These are phyloP conservation scores for Cydonia oblonga DNA, from an alignment of 331 rosid species.

Conservation along the genomic window DNA sequence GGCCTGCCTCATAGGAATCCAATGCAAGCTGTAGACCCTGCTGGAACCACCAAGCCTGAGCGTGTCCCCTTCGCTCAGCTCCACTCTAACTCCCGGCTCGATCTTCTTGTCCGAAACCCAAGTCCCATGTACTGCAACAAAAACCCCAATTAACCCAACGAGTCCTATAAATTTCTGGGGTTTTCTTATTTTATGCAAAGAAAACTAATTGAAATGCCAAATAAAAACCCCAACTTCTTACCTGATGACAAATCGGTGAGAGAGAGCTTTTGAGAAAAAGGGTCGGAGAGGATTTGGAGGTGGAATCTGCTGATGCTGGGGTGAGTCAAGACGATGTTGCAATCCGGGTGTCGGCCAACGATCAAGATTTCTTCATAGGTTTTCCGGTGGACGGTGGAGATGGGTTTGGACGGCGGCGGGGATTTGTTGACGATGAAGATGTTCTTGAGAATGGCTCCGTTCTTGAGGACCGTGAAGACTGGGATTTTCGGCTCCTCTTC, in stretches of 20 bases:
- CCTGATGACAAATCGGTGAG: conserved; percentile 65
- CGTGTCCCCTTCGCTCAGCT: conserved; percentile 56
- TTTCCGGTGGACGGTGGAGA: neutral
- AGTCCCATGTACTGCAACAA: conserved; percentile 62
- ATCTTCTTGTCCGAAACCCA: conserved; percentile 62
- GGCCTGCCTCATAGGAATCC: conserved; percentile 50
- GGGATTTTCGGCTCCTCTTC: conserved; percentile 34
- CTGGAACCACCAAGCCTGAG: conserved; percentile 61
- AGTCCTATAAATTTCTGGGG: neutral
- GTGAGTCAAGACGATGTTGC: conserved; percentile 57
- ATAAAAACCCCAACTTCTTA: neutral
- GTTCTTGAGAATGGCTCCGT: conserved; percentile 65
- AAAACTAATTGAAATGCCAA: neutral
- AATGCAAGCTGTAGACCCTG: conserved; percentile 55
- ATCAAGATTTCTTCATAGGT: conserved; percentile 31
- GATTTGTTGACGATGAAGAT: conserved; percentile 44
- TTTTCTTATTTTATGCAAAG: neutral
- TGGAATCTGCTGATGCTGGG: conserved; percentile 94
- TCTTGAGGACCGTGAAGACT: conserved; percentile 63
- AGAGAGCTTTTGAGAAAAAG: conserved; percentile 36
- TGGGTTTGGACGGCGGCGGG: neutral
- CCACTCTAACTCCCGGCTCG: conserved; percentile 35
- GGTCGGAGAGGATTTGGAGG: conserved; percentile 47
- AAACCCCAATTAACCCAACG: conserved; percentile 1
- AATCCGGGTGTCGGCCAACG: conserved; percentile 67